Evolutionary conservation across 1,139 yeast genomes (phyloP).

Genomic region (Taphrina confusa): DNA sequence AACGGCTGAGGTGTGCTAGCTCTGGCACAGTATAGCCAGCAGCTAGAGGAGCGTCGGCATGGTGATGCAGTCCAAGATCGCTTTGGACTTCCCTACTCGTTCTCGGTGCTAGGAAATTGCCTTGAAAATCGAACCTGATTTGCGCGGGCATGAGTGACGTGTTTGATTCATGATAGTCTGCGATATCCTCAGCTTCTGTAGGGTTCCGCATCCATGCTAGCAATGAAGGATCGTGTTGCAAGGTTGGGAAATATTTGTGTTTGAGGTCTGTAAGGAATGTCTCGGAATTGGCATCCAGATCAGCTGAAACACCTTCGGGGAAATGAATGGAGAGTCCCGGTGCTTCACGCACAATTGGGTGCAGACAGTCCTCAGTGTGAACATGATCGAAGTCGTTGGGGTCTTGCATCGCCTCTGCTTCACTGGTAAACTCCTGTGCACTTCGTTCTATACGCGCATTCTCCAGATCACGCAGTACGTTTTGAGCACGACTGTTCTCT

Average conservation of each 20-base stretch:
- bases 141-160: constrained; percentile 50
- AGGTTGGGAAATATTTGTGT: constrained; percentile 82
- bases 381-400: background rate
- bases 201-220: constrained; percentile 87
- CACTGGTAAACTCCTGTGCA: constrained; percentile 11
- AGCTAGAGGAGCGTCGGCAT: constrained; percentile 73
- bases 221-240: constrained; percentile 78
- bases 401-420: constrained; percentile 5
- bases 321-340: background rate
- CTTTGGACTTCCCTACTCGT: constrained; percentile 53
- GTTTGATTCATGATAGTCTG: constrained; percentile 43
- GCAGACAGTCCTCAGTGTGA: constrained; percentile 1
- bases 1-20: constrained; percentile 73
- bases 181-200: constrained; percentile 45
- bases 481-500: too few species aligned
- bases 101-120: constrained; percentile 65
- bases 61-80: constrained; percentile 82
- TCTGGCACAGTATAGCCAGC: constrained; percentile 92
- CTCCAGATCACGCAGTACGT: background rate
- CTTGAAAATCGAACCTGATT: constrained; percentile 84
- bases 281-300: constrained; percentile 28
- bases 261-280: constrained; percentile 71
- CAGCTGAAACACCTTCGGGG: background rate
- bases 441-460: background rate
- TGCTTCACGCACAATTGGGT: background rate